Base-by-base conservation (phyloP, 768 basidiomycete genomes). In the Rhizopogon vinicolor region DNA sequence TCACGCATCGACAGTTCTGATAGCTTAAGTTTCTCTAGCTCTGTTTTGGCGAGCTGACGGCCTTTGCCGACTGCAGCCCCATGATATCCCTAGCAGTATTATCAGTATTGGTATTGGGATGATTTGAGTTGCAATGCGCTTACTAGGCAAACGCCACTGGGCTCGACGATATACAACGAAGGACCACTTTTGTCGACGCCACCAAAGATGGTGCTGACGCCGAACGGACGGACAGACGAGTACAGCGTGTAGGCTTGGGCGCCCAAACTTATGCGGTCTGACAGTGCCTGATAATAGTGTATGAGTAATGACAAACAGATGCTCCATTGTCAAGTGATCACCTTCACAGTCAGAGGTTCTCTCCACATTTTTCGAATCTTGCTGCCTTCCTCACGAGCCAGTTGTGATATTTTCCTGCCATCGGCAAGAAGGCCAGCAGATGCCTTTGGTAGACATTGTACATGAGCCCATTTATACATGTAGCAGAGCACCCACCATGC, bases 31-130 rank as follows among this genome's bases (percentile, higher is more conserved):
- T 99, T 99, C 75, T 99, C 97, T 48, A 99, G 73, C 71, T 98
- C 97, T 7, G 96, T 98, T 80, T 98, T 98, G 18, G 97, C 97
- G 58, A 98, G 78, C 66, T 97, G 93, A 54, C 91, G 86, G n/a
- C 97, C 97, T 72, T 98, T 99, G 52, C 97, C 97, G 29, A 95
- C 87, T n/a, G 97, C 97, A 13, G 91, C 91, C 28, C 94, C 96
- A 55, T 94, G 81, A 72, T 98, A 98, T 31, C 97, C 97, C 93
- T 95, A 62, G 16, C 49, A 14, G 35, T 31, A 29, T 9, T 14
- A 31, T 54, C 41, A 7, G 50, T 10, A 42, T 28, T 37, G 22
- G 50, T 10, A 42, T 28, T 37, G 22, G 14, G 37, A 25, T 50
- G 40, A 2, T 18, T 10, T 28, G 54, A 42, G 16, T 14, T 43